These are phyloP conservation scores for Malus hybrid DNA, from an alignment of 331 rosid genomes.

Conservation along the genomic window DNA sequence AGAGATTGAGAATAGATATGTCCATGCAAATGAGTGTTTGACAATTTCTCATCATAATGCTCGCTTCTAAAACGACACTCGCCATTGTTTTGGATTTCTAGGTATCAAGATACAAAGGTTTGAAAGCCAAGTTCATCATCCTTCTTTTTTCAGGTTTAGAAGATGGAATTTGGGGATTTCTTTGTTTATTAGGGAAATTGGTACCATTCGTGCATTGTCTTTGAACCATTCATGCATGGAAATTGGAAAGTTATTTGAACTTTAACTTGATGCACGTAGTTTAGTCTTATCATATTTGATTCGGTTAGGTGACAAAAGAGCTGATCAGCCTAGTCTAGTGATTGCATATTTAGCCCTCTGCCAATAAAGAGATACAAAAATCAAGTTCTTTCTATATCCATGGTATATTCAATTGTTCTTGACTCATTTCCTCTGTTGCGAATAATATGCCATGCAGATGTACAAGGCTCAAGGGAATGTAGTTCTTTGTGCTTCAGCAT, in stretches of 20 bases:
- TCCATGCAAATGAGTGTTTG: background rate
- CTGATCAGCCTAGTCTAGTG: background rate
- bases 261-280: background rate
- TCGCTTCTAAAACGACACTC: background rate
- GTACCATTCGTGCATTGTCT: background rate
- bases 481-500: slow-evolving; percentile 62
- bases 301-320: background rate
- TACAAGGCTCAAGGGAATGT: slow-evolving; percentile 96
- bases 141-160: background rate
- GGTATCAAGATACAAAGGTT: background rate
- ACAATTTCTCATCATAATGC: background rate
- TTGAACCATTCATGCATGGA: background rate
- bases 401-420: background rate
- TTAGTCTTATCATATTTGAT: background rate
- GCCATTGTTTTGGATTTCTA: background rate
- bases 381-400: background rate
- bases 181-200: background rate
- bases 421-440: background rate
- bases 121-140: background rate
- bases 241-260: background rate
- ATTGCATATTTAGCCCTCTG: background rate
- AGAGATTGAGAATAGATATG: background rate
- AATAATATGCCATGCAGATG: slow-evolving; percentile 40
- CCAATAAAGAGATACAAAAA: background rate
- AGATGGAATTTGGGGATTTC: background rate